phyloP scores from a whole-genome alignment of 371 early-diverging fungal species.

The Mortierella sp. region DNA sequence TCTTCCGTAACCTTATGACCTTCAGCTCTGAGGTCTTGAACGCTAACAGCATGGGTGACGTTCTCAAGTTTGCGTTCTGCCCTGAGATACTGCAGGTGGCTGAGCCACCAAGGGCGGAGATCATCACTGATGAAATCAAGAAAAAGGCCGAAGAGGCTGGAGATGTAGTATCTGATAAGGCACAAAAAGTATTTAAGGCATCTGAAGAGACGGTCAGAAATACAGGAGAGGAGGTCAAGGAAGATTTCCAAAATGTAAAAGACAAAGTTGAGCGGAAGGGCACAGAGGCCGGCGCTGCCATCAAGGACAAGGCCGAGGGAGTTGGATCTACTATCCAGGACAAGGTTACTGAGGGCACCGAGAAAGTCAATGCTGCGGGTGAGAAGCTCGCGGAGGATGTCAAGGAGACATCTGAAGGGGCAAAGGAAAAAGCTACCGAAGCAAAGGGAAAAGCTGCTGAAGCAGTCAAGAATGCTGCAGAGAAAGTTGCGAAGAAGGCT shows the following conservation, averaged over 20 bases:
- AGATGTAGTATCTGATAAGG: conserved; percentile 16
- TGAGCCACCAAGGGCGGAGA: conserved; percentile 17
- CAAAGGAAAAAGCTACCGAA: conserved; percentile 1
- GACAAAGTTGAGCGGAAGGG: conserved; percentile 11
- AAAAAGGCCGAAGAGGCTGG: conserved; percentile 8
- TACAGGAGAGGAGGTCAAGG: conserved; percentile 10
- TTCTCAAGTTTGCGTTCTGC: conserved; percentile 55
- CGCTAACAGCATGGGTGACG: conserved; percentile 44
- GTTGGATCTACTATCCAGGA: conserved; percentile 20
- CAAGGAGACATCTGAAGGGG: conserved; percentile 14
- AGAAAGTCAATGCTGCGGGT: conserved; percentile 26
- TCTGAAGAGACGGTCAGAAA: conserved; percentile 26
- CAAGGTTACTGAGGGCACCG: conserved; percentile 24
- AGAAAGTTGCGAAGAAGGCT: conserved; percentile 19
- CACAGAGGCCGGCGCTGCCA: conserved; percentile 7
- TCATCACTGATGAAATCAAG: conserved; percentile 21
- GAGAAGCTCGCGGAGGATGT: conserved; percentile 26
- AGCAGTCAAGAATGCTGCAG: conserved; percentile 1
- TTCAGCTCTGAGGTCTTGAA: conserved; percentile 47
- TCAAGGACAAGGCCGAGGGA: conserved; percentile 22
- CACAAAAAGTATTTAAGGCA: conserved; percentile 33
- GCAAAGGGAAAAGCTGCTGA: conserved; percentile 4
- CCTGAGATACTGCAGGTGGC: conserved; percentile 22
- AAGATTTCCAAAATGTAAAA: conserved; percentile 5
- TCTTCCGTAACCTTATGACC: conserved; percentile 39